Evolutionary conservation across 768 basidiomycete genomes (phyloP).

Genomic region (Dentipellis fragilis): DNA sequence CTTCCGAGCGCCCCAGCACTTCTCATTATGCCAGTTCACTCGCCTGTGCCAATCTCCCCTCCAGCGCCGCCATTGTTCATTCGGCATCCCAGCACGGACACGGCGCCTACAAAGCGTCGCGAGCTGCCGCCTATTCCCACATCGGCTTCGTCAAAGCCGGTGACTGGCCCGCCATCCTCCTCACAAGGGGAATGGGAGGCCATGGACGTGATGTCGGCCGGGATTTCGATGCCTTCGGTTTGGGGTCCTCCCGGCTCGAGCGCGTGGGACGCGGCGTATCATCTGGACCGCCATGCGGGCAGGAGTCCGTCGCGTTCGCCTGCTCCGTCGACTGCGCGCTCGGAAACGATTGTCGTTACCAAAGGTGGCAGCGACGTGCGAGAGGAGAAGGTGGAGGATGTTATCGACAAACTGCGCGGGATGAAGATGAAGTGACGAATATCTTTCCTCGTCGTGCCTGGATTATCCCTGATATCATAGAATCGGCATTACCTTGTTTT

Average conservation of each 20-base stretch:
- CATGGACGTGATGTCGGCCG: not conserved
- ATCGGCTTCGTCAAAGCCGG: not conserved
- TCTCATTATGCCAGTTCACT: not conserved
- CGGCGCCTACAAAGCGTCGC: not conserved
- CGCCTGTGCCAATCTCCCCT: not conserved
- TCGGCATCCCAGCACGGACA: not conserved
- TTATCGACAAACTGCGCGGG: not conserved
- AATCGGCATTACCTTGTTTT: not conserved
- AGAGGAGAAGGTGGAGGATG: not conserved
- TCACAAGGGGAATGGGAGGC: not conserved
- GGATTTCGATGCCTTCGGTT: not conserved
- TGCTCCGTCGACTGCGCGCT: not conserved
- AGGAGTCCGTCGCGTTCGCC: not conserved
- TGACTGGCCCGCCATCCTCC: not conserved
- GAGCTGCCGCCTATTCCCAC: not conserved
- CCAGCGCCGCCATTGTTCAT: not conserved
- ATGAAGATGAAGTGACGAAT: not conserved
- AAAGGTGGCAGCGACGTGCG: not conserved
- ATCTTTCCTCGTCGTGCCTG: not conserved
- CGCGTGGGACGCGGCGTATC: not conserved
- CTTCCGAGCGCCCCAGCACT: not conserved
- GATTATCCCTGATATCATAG: not conserved
- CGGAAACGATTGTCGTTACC: not conserved
- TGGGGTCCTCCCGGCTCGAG: not conserved
- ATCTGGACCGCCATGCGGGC: not conserved